Conservation (phyloP, 257 asterid species). For the Fraxinus pennsylvanica region DNA sequence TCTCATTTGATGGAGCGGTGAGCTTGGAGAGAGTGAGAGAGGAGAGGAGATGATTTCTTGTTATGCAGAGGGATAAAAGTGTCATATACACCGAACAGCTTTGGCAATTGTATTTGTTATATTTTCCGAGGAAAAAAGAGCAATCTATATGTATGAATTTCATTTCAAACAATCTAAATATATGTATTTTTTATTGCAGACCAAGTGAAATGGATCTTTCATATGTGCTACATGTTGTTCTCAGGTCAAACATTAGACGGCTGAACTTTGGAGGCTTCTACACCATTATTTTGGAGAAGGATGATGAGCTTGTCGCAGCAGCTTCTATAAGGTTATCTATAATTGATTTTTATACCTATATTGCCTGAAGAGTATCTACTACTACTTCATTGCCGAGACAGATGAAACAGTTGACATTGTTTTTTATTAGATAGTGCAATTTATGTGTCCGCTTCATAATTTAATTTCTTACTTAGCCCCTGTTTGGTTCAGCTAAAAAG, state of each 20-base stretch:
- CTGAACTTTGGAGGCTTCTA: slow-evolving; percentile 75
- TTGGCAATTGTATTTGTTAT: neutral
- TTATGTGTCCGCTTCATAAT: slow-evolving; percentile 9
- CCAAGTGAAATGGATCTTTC: slow-evolving; percentile 18
- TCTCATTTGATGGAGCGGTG: neutral
- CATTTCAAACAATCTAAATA: neutral
- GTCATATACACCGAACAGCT: neutral
- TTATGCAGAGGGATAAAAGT: neutral
- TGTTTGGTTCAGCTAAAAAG: no score
- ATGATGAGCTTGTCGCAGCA: slow-evolving; percentile 72
- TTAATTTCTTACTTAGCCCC: neutral
- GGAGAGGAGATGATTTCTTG: neutral
- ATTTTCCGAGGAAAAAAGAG: neutral
- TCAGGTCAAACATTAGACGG: slow-evolving; percentile 88
- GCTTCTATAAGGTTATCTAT: slow-evolving; percentile 82
- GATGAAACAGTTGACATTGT: slow-evolving; percentile 8
- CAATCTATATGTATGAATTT: neutral
- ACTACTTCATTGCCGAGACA: neutral
- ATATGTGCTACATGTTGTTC: slow-evolving; percentile 23
- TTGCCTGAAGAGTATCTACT: slow-evolving; percentile 9
- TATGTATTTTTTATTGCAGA: slow-evolving; percentile 3
- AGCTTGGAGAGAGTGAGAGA: neutral
- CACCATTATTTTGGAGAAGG: slow-evolving; percentile 80
- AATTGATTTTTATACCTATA: slow-evolving; percentile 16
- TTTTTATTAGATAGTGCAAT: slow-evolving; percentile 18